phyloP scores from a whole-genome alignment of 148 eudicot genomes.

The Fagopyrum esculentum region DNA sequence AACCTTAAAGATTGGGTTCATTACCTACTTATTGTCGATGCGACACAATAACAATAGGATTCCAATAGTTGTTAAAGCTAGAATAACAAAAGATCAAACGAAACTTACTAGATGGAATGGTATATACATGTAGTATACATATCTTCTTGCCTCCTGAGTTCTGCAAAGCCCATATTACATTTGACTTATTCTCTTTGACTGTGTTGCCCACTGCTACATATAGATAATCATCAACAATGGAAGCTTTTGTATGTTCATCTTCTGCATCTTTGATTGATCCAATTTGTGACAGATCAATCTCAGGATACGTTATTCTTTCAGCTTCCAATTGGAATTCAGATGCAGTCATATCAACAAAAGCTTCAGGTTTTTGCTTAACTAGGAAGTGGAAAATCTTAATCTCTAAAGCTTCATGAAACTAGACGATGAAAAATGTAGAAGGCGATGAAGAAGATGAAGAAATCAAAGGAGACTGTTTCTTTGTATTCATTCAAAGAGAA shows the following conservation, averaged over 20 bases:
- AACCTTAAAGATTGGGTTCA: no score
- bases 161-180: constrained; percentile 44
- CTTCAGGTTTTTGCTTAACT: background rate
- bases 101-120: constrained; percentile 38
- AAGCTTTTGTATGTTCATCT: background rate
- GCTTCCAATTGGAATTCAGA: constrained; percentile 2
- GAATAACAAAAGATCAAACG: background rate
- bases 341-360: background rate
- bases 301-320: constrained; percentile 6
- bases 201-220: constrained; percentile 48
- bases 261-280: background rate
- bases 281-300: constrained; percentile 10
- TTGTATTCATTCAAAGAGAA: background rate
- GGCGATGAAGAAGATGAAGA: background rate
- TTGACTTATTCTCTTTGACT: constrained; percentile 31
- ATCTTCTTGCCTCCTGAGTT: constrained; percentile 35
- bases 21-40: no score
- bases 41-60: no score
- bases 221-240: constrained; percentile 14
- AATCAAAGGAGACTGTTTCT: background rate
- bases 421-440: background rate
- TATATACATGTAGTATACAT: constrained; percentile 52
- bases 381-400: background rate
- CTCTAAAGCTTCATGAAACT: no score
- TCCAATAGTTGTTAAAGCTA: background rate